phyloP scores from a whole-genome alignment of 106 monocot species.

The Acanthochlamys bracteata region DNA sequence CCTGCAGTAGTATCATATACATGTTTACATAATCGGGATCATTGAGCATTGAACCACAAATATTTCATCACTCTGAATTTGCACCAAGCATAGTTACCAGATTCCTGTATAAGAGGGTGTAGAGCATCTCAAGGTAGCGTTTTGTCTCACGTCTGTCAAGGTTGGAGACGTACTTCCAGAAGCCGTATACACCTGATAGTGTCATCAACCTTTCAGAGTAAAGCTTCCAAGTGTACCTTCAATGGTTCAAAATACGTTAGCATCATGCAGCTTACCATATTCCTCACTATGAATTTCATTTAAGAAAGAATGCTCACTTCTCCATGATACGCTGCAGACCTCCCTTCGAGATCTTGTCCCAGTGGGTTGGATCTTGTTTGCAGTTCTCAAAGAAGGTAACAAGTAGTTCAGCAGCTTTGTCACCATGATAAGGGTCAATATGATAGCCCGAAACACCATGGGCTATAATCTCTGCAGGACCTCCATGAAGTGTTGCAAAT shows the following conservation, averaged over 20 bases:
- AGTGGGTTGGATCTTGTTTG: conserved; percentile 38
- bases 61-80: background rate
- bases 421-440: conserved; percentile 60
- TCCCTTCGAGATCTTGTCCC: conserved; percentile 50
- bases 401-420: conserved; percentile 44
- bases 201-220: conserved; percentile 83
- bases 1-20: conserved; percentile 18
- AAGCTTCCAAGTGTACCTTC: conserved; percentile 76
- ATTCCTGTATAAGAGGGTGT: conserved; percentile 59
- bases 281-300: too few relatives aligned
- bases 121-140: conserved; percentile 83
- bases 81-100: too few relatives aligned
- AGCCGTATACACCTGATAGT: conserved; percentile 59
- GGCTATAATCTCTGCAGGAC: conserved; percentile 57
- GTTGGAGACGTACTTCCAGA: conserved; percentile 83
- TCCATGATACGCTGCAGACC: conserved; percentile 54
- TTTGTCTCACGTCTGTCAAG: conserved; percentile 67
- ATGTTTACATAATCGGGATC: background rate
- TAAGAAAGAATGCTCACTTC: conserved; percentile 30
- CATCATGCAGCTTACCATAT: too few relatives aligned
- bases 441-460: conserved; percentile 65
- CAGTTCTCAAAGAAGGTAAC: conserved; percentile 61
- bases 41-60: background rate
- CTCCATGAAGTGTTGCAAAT: conserved; percentile 58
- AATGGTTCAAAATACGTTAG: background rate